Evolutionary conservation across 2,329 filamentous ascomycete genomes (phyloP).

Genomic region (Venturia carpophila): DNA sequence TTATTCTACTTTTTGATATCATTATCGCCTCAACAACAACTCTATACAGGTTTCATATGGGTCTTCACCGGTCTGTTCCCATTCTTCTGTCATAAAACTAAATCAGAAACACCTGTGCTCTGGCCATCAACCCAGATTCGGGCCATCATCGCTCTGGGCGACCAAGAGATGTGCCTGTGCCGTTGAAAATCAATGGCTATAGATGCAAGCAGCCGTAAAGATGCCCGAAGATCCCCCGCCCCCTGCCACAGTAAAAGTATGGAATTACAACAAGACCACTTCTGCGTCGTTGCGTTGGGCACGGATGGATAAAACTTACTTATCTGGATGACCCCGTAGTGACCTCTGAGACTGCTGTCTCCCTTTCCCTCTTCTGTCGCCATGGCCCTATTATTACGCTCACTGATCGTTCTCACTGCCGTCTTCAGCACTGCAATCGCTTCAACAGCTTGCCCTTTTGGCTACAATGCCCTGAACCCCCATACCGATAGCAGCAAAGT

Average conservation of each 20-base stretch:
- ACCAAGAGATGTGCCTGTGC: neutral
- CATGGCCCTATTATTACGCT: neutral
- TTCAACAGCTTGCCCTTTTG: neutral
- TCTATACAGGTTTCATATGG: neutral
- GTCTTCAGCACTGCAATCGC: neutral
- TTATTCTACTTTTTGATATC: neutral
- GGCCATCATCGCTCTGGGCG: neutral
- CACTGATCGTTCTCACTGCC: neutral
- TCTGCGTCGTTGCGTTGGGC: neutral
- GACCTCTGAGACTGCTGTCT: neutral
- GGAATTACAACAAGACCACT: neutral
- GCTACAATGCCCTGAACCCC: neutral
- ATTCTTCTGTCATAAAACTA: constrained; percentile 4
- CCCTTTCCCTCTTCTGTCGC: neutral
- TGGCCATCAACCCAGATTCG: neutral
- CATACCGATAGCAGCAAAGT: neutral
- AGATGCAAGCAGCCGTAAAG: neutral
- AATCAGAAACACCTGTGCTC: constrained; percentile 7
- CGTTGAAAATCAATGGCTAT: neutral
- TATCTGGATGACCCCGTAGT: neutral
- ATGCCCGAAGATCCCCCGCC: neutral
- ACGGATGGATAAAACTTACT: neutral
- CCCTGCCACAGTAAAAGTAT: neutral
- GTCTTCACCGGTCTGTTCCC: neutral
- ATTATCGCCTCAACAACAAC: neutral